A percentile compares a stretch with the other conserved stretches of the same genome.
Evolutionary conservation across 257 asterid species (phyloP).

Genomic region (Salvia hispanica): DNA sequence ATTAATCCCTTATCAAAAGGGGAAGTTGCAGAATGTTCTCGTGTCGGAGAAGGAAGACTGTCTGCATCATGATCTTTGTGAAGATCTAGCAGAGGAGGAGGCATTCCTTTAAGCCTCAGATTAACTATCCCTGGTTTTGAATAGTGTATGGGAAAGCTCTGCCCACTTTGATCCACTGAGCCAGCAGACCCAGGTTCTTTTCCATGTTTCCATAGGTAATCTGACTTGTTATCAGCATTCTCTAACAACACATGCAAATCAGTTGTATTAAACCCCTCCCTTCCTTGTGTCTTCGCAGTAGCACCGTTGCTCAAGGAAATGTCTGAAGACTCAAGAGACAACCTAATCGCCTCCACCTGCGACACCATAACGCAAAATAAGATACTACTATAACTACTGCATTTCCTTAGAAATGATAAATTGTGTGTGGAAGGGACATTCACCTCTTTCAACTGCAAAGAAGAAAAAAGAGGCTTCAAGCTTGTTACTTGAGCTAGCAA

Average conservation of each 20-base stretch:
- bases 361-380: conserved; percentile 39
- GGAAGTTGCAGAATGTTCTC: conserved; percentile 55
- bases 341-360: conserved; percentile 62
- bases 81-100: conserved; percentile 84
- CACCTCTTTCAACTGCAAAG: conserved; percentile 77
- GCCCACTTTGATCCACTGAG: conserved; percentile 39
- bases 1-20: conserved; percentile 54
- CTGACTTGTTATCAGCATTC: conserved; percentile 33
- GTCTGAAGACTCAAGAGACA: conserved; percentile 42
- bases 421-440: not conserved
- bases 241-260: conserved; percentile 38
- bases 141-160: conserved; percentile 32
- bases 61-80: conserved; percentile 93
- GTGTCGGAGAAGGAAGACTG: conserved; percentile 96
- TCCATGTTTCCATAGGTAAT: conserved; percentile 36
- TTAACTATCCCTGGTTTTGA: conserved; percentile 39
- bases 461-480: conserved; percentile 62
- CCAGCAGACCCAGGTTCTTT: conserved; percentile 39
- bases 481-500: conserved; percentile 55
- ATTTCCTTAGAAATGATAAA: conserved; percentile 11
- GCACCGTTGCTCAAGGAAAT: conserved; percentile 31
- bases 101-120: conserved; percentile 56
- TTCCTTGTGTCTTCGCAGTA: conserved; percentile 38
- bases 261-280: conserved; percentile 28
- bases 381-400: conserved; percentile 26